Percentiles rank a stretch among this genome's conserved stretches.
Conservation (phyloP, 2,329 filamentous ascomycete species). For the Fusarium guadeloupense region DNA sequence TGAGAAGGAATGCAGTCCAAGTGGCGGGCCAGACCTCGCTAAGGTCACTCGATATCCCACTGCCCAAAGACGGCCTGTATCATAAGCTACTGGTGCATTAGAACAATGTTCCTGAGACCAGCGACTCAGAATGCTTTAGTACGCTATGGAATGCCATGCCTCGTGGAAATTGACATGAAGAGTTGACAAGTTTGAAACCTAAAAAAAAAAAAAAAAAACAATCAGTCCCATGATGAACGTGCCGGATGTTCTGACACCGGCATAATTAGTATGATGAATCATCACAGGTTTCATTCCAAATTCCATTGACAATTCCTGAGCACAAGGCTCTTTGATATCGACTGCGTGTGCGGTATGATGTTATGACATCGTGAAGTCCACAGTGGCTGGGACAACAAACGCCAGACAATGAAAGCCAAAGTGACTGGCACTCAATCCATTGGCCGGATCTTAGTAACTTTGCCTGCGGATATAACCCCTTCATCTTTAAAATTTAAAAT, state of each 20-base stretch:
- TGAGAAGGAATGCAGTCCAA: constrained; percentile 9
- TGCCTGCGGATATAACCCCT: background rate
- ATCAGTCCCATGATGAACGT: background rate
- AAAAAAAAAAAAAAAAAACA: background rate
- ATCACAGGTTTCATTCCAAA: too few relatives aligned
- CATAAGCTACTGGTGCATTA: background rate
- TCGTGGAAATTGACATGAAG: background rate
- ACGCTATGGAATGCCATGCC: background rate
- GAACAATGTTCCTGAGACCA: background rate
- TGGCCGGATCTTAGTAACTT: background rate
- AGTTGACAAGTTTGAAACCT: background rate
- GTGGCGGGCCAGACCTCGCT: background rate
- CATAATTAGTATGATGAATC: too few relatives aligned
- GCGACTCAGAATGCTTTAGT: background rate
- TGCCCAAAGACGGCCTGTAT: background rate
- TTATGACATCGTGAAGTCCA: background rate
- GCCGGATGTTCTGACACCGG: too few relatives aligned
- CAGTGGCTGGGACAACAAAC: constrained; percentile 6
- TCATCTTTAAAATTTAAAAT: background rate
- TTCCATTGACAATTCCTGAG: too few relatives aligned
- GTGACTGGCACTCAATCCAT: background rate
- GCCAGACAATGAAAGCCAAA: background rate
- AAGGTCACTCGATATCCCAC: background rate
- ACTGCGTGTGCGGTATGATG: background rate
- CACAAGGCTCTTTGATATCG: background rate